phyloP scores from a whole-genome alignment of 2,329 filamentous ascomycete genomes.

The Phaeoacremonium minimum region DNA sequence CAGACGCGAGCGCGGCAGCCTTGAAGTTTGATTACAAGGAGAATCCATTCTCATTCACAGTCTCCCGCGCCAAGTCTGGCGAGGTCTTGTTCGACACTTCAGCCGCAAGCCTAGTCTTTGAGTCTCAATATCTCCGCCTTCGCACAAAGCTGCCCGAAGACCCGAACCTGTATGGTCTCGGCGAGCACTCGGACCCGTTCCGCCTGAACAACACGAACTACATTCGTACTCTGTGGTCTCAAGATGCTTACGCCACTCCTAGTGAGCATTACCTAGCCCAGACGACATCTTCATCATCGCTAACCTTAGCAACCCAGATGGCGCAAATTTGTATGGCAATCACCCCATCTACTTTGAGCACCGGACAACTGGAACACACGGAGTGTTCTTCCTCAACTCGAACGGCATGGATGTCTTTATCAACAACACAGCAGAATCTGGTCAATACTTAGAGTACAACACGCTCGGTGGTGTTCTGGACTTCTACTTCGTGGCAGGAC shows the following conservation, averaged over 20 bases:
- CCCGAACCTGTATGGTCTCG: constrained; percentile 73
- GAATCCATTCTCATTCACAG: constrained; percentile 34
- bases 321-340: constrained; percentile 66
- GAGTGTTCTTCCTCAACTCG: constrained; percentile 68
- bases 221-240: constrained; percentile 65
- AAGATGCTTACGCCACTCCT: constrained; percentile 61
- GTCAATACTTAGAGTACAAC: constrained; percentile 77
- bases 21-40: constrained; percentile 27
- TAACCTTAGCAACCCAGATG: no score
- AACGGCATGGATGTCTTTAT: constrained; percentile 77
- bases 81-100: constrained; percentile 68
- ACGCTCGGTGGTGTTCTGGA: constrained; percentile 73
- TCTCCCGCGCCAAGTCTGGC: constrained; percentile 28
- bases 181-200: constrained; percentile 71
- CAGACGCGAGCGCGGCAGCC: constrained; percentile 13
- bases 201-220: constrained; percentile 65
- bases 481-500: constrained; percentile 61
- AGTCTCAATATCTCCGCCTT: constrained; percentile 72
- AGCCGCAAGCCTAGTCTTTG: constrained; percentile 63
- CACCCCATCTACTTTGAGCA: constrained; percentile 77
- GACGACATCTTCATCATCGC: no score
- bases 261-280: no score
- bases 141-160: constrained; percentile 64
- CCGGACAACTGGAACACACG: constrained; percentile 52
- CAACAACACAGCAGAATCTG: constrained; percentile 51